Conservation (phyloP, 768 basidiomycete species). For the Leccinum fibrillosum region DNA sequence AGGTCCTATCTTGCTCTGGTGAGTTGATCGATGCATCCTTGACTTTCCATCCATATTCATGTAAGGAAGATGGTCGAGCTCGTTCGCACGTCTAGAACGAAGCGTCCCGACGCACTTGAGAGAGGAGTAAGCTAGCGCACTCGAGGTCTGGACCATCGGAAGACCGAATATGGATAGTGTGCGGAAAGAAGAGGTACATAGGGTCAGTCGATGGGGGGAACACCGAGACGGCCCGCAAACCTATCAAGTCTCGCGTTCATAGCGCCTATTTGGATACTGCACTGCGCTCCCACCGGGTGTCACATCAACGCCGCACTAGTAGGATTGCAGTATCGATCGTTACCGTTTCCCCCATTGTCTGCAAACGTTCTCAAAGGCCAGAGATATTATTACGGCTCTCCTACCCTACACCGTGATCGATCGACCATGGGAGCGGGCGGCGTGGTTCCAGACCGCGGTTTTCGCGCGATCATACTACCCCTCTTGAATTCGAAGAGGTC, state of each 20-base stretch:
- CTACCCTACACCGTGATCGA: neutral
- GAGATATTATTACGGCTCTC: neutral
- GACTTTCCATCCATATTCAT: neutral
- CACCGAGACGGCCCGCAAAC: neutral
- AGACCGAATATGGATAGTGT: neutral
- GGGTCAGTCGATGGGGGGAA: neutral
- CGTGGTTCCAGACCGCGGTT: neutral
- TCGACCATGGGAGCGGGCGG: neutral
- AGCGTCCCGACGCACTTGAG: neutral
- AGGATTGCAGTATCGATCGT: conserved; percentile 1
- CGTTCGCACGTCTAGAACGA: neutral
- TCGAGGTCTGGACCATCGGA: neutral
- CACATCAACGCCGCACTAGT: conserved; percentile 1
- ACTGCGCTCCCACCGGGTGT: conserved; percentile 4
- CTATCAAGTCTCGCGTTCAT: conserved; percentile 12
- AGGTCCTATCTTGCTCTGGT: neutral
- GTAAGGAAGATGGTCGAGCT: conserved; percentile 2
- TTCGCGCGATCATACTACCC: conserved; percentile 2
- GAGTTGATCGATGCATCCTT: neutral
- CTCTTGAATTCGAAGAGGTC: neutral
- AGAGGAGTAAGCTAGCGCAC: neutral
- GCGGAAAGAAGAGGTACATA: neutral
- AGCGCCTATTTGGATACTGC: conserved; percentile 3
- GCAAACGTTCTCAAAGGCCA: neutral
- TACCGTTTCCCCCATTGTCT: neutral